Evolutionary conservation across 208 protist genomes (phyloP).

Genomic region (Crithidia sp.): DNA sequence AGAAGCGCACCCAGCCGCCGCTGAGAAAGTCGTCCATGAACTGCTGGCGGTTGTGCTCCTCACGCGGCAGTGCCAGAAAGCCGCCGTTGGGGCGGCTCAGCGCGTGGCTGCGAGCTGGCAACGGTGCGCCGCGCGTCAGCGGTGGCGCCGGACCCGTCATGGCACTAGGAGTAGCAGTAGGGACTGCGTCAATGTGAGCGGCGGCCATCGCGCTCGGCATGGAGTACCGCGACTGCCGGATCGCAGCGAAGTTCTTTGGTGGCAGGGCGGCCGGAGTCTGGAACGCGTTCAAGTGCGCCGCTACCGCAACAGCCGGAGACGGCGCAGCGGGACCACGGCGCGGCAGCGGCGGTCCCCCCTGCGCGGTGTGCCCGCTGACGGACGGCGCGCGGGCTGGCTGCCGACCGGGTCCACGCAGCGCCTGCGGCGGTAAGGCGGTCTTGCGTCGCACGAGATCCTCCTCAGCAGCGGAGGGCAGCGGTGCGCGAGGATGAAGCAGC

Average conservation of each 20-base stretch:
- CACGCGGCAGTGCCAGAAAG: constrained; percentile 77
- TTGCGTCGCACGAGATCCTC: constrained; percentile 11
- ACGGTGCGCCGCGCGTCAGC: neutral
- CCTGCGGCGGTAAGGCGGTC: constrained; percentile 2
- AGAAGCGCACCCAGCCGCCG: constrained; percentile 88
- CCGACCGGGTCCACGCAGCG: constrained; percentile 19
- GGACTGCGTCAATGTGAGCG: neutral
- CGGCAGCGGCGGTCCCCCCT: constrained; percentile 74
- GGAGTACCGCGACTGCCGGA: constrained; percentile 50
- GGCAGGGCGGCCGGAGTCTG: constrained; percentile 42
- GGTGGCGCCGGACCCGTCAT: neutral
- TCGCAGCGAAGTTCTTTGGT: constrained; percentile 41
- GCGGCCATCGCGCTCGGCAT: constrained; percentile 50
- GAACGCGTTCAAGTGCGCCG: constrained; percentile 23
- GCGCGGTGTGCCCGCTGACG: constrained; percentile 49
- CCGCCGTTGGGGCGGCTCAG: constrained; percentile 40
- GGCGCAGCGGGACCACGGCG: constrained; percentile 59
- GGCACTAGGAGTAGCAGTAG: neutral
- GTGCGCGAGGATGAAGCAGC: neutral
- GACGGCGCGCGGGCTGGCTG: constrained; percentile 46
- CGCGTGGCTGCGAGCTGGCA: constrained; percentile 16
- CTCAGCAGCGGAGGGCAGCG: constrained; percentile 9
- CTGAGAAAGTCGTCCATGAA: constrained; percentile 87
- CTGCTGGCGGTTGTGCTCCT: constrained; percentile 72
- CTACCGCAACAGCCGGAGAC: constrained; percentile 18